Percentiles rank a stretch among this genome's conserved stretches.
These are phyloP conservation scores for Cystobasidium tubakii DNA, from an alignment of 768 basidiomycete species.

Conservation along the genomic window DNA sequence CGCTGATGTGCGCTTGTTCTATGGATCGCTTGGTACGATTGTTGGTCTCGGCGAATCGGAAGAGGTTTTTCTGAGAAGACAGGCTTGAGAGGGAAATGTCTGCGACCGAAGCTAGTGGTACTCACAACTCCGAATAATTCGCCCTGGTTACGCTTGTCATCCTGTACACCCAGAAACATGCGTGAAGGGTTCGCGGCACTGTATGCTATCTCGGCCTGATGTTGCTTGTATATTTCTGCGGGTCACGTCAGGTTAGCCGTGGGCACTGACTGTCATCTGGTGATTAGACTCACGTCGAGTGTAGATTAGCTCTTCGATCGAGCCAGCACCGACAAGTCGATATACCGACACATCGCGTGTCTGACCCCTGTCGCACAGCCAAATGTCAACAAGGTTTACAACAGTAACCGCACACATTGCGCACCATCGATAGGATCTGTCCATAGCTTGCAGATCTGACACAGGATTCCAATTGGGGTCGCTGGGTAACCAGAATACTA, in stretches of 20 bases:
- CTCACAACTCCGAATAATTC: conserved; percentile 35
- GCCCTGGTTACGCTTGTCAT: conserved; percentile 15
- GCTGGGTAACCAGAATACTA: neutral
- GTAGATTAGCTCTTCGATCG: conserved; percentile 82
- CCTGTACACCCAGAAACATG: conserved; percentile 31
- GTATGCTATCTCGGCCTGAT: conserved; percentile 35
- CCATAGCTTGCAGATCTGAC: conserved; percentile 89
- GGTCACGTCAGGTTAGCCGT: neutral
- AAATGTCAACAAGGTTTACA: conserved; percentile 43
- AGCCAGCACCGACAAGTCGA: conserved; percentile 76
- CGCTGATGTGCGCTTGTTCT: conserved; percentile 26
- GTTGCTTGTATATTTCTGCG: conserved; percentile 35
- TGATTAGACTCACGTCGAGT: conserved; percentile 58
- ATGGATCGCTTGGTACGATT: conserved; percentile 19
- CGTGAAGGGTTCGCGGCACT: conserved; percentile 15
- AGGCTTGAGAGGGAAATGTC: too few species aligned
- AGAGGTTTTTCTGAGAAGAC: conserved; percentile 29
- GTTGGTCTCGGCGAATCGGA: conserved; percentile 4
- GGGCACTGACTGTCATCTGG: neutral
- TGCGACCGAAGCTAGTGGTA: too few species aligned
- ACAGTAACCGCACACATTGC: neutral
- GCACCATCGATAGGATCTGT: conserved; percentile 52
- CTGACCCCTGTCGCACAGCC: conserved; percentile 80
- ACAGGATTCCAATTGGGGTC: conserved; percentile 60
- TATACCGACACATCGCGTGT: conserved; percentile 76